phyloP scores from a whole-genome alignment of 2,329 filamentous ascomycete genomes.

The Colletotrichum sojae region DNA sequence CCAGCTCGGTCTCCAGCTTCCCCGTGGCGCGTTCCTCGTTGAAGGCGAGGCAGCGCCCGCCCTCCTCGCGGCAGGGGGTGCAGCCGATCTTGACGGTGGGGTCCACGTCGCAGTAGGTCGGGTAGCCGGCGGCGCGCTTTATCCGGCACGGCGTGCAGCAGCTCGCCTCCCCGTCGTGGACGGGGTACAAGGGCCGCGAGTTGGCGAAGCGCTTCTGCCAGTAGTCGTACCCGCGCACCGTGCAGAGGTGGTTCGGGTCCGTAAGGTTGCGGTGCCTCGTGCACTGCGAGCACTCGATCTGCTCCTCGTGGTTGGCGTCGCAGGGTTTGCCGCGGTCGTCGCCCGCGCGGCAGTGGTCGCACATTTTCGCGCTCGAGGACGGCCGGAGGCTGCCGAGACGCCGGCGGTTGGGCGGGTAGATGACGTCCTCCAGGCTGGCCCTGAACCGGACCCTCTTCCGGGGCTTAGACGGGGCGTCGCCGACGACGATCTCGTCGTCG shows the following conservation, averaged over 20 bases:
- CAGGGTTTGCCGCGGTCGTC: constrained; percentile 12
- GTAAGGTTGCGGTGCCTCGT: constrained; percentile 26
- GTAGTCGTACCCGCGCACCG: constrained; percentile 26
- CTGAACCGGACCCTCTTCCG: background rate
- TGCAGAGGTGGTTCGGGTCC: constrained; percentile 35
- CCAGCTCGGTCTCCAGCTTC: background rate
- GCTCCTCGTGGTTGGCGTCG: constrained; percentile 30
- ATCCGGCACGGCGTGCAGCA: constrained; percentile 26
- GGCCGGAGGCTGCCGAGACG: background rate
- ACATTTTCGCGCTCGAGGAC: constrained; percentile 3
- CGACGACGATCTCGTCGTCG: background rate
- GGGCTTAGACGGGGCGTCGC: background rate
- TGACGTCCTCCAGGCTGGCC: background rate
- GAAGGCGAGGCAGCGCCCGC: constrained; percentile 17
- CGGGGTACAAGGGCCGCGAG: constrained; percentile 31
- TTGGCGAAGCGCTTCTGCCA: constrained; percentile 34
- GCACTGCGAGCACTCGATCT: constrained; percentile 40
- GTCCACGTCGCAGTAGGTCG: constrained; percentile 36
- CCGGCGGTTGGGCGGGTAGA: background rate
- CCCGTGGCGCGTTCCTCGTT: constrained; percentile 14
- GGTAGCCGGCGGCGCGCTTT: background rate
- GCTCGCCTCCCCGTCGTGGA: constrained; percentile 16
- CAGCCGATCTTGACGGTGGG: constrained; percentile 34
- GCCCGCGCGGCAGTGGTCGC: constrained; percentile 33
- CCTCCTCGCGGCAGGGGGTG: constrained; percentile 17